Percentiles rank a stretch among this genome's conserved stretches.
Conservation (phyloP, 2,329 filamentous ascomycete species). For the Graphilbum sp. region DNA sequence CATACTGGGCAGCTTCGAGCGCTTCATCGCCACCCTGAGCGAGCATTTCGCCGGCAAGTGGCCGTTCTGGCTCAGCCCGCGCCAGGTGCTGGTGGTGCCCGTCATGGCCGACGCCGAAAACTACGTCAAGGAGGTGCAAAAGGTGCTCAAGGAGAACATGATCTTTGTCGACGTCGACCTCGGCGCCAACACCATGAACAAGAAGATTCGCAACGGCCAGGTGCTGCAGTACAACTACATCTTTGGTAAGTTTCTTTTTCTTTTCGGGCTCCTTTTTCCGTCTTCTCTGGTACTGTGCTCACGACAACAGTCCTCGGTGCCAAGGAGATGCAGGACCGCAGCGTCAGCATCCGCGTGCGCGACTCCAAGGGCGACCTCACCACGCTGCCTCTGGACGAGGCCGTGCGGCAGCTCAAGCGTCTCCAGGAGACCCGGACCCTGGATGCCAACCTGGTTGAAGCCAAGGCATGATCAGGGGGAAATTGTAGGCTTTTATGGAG, state of each 20-base stretch:
- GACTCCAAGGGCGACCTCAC: slow-evolving; percentile 11
- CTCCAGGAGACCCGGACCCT: slow-evolving; percentile 7
- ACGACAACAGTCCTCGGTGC: slow-evolving; percentile 9
- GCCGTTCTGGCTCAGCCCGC: slow-evolving; percentile 79
- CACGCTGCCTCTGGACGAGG: slow-evolving; percentile 8
- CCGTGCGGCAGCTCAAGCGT: slow-evolving; percentile 5
- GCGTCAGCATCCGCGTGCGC: slow-evolving; percentile 12
- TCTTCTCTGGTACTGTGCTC: not conserved
- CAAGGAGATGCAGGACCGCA: slow-evolving; percentile 12
- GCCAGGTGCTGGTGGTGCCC: slow-evolving; percentile 64
- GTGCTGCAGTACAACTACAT: slow-evolving; percentile 73
- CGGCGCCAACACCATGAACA: slow-evolving; percentile 66
- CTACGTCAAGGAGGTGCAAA: slow-evolving; percentile 61
- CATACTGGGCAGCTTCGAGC: slow-evolving; percentile 52
- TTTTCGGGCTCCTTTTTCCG: not conserved
- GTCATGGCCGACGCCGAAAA: slow-evolving; percentile 56
- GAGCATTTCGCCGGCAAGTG: slow-evolving; percentile 80
- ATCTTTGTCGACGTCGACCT: slow-evolving; percentile 59
- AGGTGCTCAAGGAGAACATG: slow-evolving; percentile 47
- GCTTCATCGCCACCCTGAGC: slow-evolving; percentile 56
- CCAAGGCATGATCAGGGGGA: no score
- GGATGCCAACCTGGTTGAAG: slow-evolving; percentile 6
- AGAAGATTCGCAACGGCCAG: slow-evolving; percentile 77
- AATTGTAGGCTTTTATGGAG: no score
- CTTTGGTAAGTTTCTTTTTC: slow-evolving; percentile 35